A percentile compares a stretch with the other conserved stretches of the same genome.
Evolutionary conservation across 257 asterid species (phyloP).

Genomic region (Primulina eburnea): DNA sequence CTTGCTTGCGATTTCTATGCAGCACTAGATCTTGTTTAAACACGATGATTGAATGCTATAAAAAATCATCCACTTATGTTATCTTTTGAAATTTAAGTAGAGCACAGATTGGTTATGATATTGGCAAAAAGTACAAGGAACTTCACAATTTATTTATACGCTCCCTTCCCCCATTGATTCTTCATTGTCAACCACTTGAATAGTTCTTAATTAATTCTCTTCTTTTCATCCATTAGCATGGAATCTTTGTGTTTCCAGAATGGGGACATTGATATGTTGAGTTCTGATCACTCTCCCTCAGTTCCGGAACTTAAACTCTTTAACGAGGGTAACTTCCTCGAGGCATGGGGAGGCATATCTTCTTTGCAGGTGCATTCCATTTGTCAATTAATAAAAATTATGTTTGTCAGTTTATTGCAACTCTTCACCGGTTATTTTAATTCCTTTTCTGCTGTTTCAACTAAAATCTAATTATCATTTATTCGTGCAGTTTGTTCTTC

Average conservation of each 20-base stretch:
- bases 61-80: not conserved
- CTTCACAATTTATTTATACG: not conserved
- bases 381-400: not conserved
- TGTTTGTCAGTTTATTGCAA: not conserved
- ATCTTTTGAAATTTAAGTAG: not conserved
- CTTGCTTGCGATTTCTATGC: not conserved
- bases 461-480: slow-evolving; percentile 7
- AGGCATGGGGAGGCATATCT: slow-evolving; percentile 98
- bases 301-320: slow-evolving; percentile 83
- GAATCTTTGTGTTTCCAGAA: slow-evolving; percentile 36
- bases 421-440: not conserved
- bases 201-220: not conserved
- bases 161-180: not conserved
- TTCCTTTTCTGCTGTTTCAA: not conserved
- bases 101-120: not conserved
- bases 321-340: slow-evolving; percentile 73
- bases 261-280: slow-evolving; percentile 88
- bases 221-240: not conserved
- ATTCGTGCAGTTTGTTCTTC: slow-evolving; percentile 76
- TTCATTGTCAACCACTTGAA: not conserved
- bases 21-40: not conserved
- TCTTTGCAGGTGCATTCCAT: slow-evolving; percentile 67
- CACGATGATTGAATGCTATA: too few species aligned
- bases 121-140: not conserved
- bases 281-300: slow-evolving; percentile 95